phyloP scores from a whole-genome alignment of 306 rosid genomes.

The Pyrus communis region DNA sequence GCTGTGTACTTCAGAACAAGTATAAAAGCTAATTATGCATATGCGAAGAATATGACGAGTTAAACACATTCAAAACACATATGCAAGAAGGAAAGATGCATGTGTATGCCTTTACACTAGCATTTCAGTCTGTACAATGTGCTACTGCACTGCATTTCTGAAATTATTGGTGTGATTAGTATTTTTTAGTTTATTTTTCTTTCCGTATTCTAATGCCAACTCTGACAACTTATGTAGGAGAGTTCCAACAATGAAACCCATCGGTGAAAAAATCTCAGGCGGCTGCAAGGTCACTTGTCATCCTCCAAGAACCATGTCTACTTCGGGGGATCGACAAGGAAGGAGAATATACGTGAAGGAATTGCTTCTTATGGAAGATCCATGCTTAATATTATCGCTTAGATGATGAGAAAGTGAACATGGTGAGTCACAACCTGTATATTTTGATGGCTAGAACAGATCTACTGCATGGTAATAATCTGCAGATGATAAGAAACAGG shows the following conservation, averaged over 20 bases:
- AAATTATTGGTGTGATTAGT: neutral
- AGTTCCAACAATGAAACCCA: constrained; percentile 35
- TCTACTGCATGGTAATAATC: neutral
- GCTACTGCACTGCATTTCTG: neutral
- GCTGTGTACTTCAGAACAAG: neutral
- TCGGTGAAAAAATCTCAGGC: constrained; percentile 6
- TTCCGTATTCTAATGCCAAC: neutral
- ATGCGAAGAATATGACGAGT: neutral
- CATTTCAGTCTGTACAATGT: neutral
- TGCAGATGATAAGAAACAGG: neutral
- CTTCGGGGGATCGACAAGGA: constrained; percentile 2
- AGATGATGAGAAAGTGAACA: constrained; percentile 13
- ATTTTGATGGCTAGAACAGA: constrained; percentile 5
- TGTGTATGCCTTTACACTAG: neutral
- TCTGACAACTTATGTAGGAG: constrained; percentile 33
- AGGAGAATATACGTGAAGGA: constrained; percentile 21
- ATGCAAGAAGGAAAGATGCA: neutral
- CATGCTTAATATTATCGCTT: constrained; percentile 20
- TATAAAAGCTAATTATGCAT: neutral
- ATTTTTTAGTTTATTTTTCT: neutral
- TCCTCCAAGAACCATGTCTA: constrained; percentile 2
- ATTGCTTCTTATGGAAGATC: constrained; percentile 8
- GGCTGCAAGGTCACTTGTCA: constrained; percentile 3
- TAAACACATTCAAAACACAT: neutral
- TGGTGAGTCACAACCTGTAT: constrained; percentile 10